Base-by-base conservation (phyloP, 129 eudicot species). In the Centaurea solstitialis region DNA sequence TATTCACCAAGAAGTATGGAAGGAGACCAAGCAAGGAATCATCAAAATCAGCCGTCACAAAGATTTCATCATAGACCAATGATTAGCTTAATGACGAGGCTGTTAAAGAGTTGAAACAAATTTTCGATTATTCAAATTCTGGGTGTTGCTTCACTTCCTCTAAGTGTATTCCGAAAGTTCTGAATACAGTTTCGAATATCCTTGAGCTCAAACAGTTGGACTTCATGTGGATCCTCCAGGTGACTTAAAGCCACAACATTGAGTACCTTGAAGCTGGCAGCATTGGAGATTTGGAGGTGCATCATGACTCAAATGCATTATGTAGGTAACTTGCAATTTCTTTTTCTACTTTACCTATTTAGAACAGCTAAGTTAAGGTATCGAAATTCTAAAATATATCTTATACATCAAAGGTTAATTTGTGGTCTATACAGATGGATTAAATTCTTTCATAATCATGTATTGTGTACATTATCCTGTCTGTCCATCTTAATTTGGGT, bases 1-100 rank as follows among this genome's bases (percentile, higher is more conserved):
- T 89, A 57, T 84, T 88, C 33, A 68, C 50, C 20, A 82, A 80
- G 79, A 83, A 37, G 72, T 86, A 75, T 72, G 50, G 77, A 17
- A 62, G 84, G 68, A 87, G 81, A 79, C 30, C 62, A 70, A 70
- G 71, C 43, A 75, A 82, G 68, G 77, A 53, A 9, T 73, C 62
- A 77, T 30, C 61, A 22, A 79, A 70, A 74, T 43, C 47, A n/a
- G 65, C 30, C 2, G 26, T 40, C 24, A 20, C 21, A 35, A 33
- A 76, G 33, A 45, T 23, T 23, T 59, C 79, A 7, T 73, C 64
- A 0, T 68, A 8, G 18, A 30, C n/a, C 4, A 64, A 67, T 72
- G 79, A 73, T 18, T 67, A 5, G 73, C 9, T 21, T 41, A 26
- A 30, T 4, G 43, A 73, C 24, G 72, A 21, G 72, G 10, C 59